phyloP scores from a whole-genome alignment of 495 filamentous ascomycete species.

The Gamarada debralockiae region DNA sequence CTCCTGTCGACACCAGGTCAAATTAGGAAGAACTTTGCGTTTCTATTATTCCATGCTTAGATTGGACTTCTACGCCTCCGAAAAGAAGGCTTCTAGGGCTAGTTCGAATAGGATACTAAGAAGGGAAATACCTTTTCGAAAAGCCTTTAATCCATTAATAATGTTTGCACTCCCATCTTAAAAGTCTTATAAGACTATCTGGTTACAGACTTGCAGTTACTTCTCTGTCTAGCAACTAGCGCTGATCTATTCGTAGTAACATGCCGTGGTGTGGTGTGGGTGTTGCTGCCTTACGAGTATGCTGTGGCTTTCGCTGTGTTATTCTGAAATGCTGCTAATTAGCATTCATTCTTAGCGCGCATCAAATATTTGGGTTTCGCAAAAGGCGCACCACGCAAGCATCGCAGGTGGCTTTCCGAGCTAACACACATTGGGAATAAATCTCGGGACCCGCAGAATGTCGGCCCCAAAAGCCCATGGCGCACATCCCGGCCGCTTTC shows the following conservation, averaged over 20 bases:
- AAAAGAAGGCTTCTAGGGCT: neutral
- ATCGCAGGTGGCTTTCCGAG: neutral
- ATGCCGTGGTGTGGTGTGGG: neutral
- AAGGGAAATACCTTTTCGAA: neutral
- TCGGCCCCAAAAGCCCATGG: slow-evolving; percentile 4
- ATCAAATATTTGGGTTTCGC: neutral
- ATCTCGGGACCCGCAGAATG: slow-evolving; percentile 13
- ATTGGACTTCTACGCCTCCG: neutral
- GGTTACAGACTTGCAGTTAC: neutral
- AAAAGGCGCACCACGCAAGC: neutral
- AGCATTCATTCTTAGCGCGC: slow-evolving; percentile 17
- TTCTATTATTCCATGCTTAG: neutral
- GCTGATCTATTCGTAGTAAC: slow-evolving; percentile 21
- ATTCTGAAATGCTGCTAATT: slow-evolving; percentile 20
- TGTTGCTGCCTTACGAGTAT: slow-evolving; percentile 14
- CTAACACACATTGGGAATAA: neutral
- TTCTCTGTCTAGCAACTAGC: slow-evolving; percentile 4
- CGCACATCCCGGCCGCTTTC: neutral
- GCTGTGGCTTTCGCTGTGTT: neutral
- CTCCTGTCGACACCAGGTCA: too few species aligned
- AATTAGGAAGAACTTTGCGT: too few species aligned
- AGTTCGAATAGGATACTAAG: neutral
- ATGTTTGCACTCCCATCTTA: neutral
- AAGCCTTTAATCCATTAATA: neutral
- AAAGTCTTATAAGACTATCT: slow-evolving; percentile 15